A percentile compares a stretch with the other conserved stretches of the same genome.
phyloP scores from a whole-genome alignment of 371 early-diverging fungal genomes.

The Ordospora colligata region DNA sequence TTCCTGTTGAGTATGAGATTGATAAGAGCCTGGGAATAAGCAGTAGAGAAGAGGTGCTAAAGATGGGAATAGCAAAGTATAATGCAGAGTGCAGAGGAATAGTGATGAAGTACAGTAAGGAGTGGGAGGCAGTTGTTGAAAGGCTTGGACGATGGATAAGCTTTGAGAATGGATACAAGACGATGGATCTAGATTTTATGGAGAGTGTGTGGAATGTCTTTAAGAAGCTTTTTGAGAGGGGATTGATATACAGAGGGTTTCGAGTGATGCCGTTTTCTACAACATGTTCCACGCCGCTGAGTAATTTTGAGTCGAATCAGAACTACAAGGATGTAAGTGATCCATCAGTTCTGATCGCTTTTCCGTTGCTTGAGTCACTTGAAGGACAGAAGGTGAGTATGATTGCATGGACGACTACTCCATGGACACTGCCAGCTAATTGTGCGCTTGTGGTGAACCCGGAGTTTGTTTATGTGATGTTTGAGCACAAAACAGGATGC shows the following conservation, averaged over 20 bases:
- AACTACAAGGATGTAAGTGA: conserved; percentile 97
- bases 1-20: conserved; percentile 98
- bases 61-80: conserved; percentile 95
- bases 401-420: conserved; percentile 98
- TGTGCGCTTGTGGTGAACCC: conserved; percentile 84
- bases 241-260: conserved; percentile 88
- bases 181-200: conserved; percentile 85
- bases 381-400: conserved; percentile 65
- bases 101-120: conserved; percentile 87
- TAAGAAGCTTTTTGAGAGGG: conserved; percentile 85
- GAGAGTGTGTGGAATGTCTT: conserved; percentile 99
- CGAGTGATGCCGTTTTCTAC: conserved; percentile 98
- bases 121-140: conserved; percentile 90
- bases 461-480: conserved; percentile 82
- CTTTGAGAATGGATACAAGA: conserved; percentile 97
- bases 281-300: conserved; percentile 83
- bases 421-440: conserved; percentile 98
- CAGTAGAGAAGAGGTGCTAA: conserved; percentile 70
- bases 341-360: conserved; percentile 83
- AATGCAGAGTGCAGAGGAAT: conserved; percentile 93
- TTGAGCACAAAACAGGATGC: conserved; percentile 65
- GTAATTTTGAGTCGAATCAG: conserved; percentile 96
- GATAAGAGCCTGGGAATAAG: conserved; percentile 88
- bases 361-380: conserved; percentile 65
- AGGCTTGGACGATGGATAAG: conserved; percentile 99